Conservation (phyloP, 495 filamentous ascomycete species). For the Daldinia vernicosa region DNA sequence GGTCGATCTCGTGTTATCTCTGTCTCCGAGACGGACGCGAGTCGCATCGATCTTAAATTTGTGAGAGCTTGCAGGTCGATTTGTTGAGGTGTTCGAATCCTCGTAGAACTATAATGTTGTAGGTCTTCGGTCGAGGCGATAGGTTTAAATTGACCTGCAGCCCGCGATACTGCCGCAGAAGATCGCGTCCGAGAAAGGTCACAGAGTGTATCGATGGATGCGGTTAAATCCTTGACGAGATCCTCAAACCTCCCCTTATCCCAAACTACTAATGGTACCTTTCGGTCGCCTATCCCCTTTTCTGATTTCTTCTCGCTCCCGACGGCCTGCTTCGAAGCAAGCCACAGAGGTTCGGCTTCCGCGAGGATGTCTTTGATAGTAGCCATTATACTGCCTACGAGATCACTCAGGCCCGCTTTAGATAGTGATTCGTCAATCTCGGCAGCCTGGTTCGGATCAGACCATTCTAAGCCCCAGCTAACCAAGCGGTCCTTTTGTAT, state of each 20-base stretch:
- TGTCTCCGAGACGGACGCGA: constrained; percentile 52
- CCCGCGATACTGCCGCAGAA: constrained; percentile 49
- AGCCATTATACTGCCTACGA: constrained; percentile 87
- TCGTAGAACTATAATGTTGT: constrained; percentile 61
- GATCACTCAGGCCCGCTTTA: constrained; percentile 83
- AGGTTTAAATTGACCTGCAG: constrained; percentile 41
- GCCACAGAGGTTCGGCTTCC: constrained; percentile 83
- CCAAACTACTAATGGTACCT: constrained; percentile 60
- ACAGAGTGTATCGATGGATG: constrained; percentile 88
- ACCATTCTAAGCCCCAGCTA: constrained; percentile 93
- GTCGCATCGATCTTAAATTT: constrained; percentile 54
- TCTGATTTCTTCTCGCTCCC: constrained; percentile 55
- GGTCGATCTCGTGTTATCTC: constrained; percentile 33
- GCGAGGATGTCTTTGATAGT: constrained; percentile 88
- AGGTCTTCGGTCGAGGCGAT: constrained; percentile 53
- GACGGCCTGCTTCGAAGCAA: constrained; percentile 54
- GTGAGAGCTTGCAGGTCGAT: constrained; percentile 58
- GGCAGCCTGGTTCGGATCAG: constrained; percentile 69
- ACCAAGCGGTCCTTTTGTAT: constrained; percentile 80
- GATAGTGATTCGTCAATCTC: constrained; percentile 88
- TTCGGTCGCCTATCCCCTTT: constrained; percentile 53
- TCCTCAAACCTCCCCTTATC: constrained; percentile 71
- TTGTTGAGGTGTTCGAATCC: constrained; percentile 63
- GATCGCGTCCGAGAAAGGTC: constrained; percentile 80
- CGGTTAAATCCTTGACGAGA: constrained; percentile 79